These are phyloP conservation scores for Plantago major DNA, from an alignment of 257 asterid species.

Conservation along the genomic window DNA sequence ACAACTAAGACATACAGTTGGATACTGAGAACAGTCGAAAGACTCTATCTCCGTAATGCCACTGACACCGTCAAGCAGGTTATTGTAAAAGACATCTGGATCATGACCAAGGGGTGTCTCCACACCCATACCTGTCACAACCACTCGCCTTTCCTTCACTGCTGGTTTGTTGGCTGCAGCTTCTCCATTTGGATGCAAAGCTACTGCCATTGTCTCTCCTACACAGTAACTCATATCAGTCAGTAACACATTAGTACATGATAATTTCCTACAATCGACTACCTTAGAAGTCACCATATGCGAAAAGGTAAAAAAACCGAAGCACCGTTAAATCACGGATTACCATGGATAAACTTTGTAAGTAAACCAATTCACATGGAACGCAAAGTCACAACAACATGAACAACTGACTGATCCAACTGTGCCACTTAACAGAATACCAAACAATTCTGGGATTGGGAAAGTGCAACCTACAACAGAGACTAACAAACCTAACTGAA, in stretches of 20 bases:
- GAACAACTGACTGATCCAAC: slow-evolving; percentile 6
- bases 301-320: background rate
- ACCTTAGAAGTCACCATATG: background rate
- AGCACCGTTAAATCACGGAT: background rate
- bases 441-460: slow-evolving; percentile 3
- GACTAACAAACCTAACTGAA: slow-evolving; percentile 20
- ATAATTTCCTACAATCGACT: background rate
- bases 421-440: slow-evolving; percentile 5
- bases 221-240: slow-evolving; percentile 17
- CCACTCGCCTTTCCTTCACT: slow-evolving; percentile 79
- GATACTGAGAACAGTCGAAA: slow-evolving; percentile 80
- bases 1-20: slow-evolving; percentile 60
- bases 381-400: slow-evolving; percentile 11
- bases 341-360: background rate
- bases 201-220: slow-evolving; percentile 61
- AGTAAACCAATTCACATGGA: slow-evolving; percentile 11
- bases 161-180: slow-evolving; percentile 42
- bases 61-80: slow-evolving; percentile 84
- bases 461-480: slow-evolving; percentile 10
- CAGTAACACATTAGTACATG: slow-evolving; percentile 8
- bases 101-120: slow-evolving; percentile 81
- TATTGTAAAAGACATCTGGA: slow-evolving; percentile 70
- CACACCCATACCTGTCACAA: slow-evolving; percentile 96
- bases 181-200: slow-evolving; percentile 51
- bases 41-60: slow-evolving; percentile 88